These are phyloP conservation scores for Jimgerdemannia flammicorona DNA, from an alignment of 192 early-diverging fungal species.

Conservation along the genomic window DNA sequence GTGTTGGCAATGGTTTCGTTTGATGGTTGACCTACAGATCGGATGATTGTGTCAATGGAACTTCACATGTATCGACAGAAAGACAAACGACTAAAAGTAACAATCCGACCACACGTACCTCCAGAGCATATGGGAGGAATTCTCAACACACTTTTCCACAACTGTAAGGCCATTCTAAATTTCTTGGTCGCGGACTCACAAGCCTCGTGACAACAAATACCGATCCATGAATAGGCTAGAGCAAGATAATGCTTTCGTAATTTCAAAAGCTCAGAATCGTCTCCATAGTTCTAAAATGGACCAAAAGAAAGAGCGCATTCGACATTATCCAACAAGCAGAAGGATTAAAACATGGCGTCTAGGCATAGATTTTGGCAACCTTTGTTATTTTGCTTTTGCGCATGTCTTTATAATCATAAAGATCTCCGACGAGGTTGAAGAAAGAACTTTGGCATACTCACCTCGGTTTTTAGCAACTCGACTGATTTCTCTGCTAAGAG, in stretches of 20 bases:
- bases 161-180: conserved; percentile 51
- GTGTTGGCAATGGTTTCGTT: conserved; percentile 22
- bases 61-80: not conserved
- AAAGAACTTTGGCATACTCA: not conserved
- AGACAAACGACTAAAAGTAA: not conserved
- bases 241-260: conserved; percentile 56
- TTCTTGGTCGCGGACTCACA: conserved; percentile 22
- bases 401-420: no score
- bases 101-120: conserved; percentile 6
- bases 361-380: no score
- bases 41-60: no score
- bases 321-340: not conserved
- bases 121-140: conserved; percentile 31
- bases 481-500: conserved; percentile 26
- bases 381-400: no score
- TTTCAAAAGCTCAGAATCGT: conserved; percentile 32
- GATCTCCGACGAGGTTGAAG: not conserved
- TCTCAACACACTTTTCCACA: conserved; percentile 55
- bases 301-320: not conserved
- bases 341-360: not conserved
- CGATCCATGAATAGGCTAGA: conserved; percentile 53
- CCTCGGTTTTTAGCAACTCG: conserved; percentile 28
- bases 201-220: conserved; percentile 40
- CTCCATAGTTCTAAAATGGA: conserved; percentile 14
- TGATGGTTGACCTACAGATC: not conserved